Base-by-base conservation (phyloP, 345 rosid species). In the Combretum micranthum region DNA sequence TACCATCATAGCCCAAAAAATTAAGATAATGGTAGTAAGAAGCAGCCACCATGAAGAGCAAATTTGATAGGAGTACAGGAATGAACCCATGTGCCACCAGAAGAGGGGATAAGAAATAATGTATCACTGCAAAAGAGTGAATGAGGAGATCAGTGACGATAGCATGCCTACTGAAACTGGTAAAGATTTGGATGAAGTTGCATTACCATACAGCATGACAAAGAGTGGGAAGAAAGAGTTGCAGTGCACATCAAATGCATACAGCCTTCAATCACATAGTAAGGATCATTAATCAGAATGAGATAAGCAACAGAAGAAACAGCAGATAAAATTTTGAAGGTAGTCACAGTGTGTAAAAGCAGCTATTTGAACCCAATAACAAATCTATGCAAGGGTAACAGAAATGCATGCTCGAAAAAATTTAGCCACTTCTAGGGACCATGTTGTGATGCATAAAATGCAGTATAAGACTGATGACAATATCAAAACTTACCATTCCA, bases 171-270 rank as follows among this genome's bases (percentile, higher is more conserved):
- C n/a, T 48, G 21, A 55, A 51, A 56, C 20, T 44, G 23, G 50
- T 18, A 62, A 47, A 44, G 23, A 50, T 47, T 42, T 15, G 59
- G 52, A 18, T 20, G 39, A 8, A 11, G 14, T 56, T 55, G 18
- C 60, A 64, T 83, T 83, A 90, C 99, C 97, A 20, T 87, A 85
- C 57, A 90, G 97, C 76, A 90, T 69, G 42, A 87, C 86, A 66
- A 94, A 94, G 92, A 94, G 65, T 25, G 99, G 99, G 78, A 94
- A 90, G 92, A 94, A 94, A 43, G 99, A 85, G 80, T 94, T 90
- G 97, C 99, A 94, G 86, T 94, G 95, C 77, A 94, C 99, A 59
- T 94, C 99, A 75, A 94, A 94, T 55, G 97, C 87, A 59, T 94
- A 94, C 50, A 94, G 69, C 99, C 99, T 94, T 70, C 55, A 82